Conservation (phyloP, 129 eudicot species). For the Helichrysum umbraculigerum region DNA sequence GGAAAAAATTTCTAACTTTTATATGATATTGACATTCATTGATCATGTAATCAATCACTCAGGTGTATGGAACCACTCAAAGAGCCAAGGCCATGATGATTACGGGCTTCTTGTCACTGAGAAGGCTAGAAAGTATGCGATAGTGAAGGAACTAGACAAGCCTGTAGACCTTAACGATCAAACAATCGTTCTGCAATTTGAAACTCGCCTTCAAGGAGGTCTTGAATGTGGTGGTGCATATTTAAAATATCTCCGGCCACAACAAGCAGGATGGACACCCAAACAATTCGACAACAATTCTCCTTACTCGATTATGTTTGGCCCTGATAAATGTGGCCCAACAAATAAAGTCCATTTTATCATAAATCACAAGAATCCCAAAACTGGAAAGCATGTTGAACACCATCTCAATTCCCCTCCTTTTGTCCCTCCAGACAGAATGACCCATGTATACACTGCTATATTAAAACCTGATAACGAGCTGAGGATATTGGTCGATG, state of each 20-base stretch:
- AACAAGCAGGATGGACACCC: constrained; percentile 81
- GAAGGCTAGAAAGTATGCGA: constrained; percentile 84
- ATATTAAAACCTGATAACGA: constrained; percentile 67
- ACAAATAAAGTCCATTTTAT: constrained; percentile 95
- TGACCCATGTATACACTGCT: constrained; percentile 89
- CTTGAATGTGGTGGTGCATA: constrained; percentile 99
- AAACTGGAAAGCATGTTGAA: constrained; percentile 69
- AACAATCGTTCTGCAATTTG: constrained; percentile 77
- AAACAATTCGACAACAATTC: constrained; percentile 81
- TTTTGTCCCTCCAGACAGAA: constrained; percentile 71
- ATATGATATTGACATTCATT: not conserved
- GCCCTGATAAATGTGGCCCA: constrained; percentile 93
- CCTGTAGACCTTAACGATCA: constrained; percentile 61
- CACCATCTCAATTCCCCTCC: constrained; percentile 86
- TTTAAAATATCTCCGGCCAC: constrained; percentile 85
- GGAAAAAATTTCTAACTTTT: not conserved
- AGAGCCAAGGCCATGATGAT: constrained; percentile 96
- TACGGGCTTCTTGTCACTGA: constrained; percentile 90
- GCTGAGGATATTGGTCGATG: constrained; percentile 67
- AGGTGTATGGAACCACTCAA: constrained; percentile 92
- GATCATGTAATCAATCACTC: constrained; percentile 11
- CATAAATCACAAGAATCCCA: constrained; percentile 79
- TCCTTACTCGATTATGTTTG: constrained; percentile 94
- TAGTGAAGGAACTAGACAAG: constrained; percentile 70
- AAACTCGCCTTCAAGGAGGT: constrained; percentile 81